These are phyloP conservation scores for Aspergillus cavernicola DNA, from an alignment of 495 filamentous ascomycete species.

Conservation along the genomic window DNA sequence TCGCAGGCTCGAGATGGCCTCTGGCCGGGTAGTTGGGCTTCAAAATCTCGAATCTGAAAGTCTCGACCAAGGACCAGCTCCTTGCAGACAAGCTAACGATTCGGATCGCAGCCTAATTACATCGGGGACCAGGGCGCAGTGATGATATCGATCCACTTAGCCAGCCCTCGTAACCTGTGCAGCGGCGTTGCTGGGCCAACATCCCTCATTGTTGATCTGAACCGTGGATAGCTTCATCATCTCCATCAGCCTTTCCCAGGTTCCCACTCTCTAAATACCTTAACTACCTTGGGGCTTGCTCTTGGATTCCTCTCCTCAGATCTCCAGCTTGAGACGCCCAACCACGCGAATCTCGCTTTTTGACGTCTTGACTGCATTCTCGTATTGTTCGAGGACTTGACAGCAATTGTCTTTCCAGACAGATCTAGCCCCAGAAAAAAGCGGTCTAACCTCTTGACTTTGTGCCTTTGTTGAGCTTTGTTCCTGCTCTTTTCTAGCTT, in stretches of 20 bases:
- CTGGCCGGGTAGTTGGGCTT: neutral
- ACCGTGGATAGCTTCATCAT: conserved; percentile 36
- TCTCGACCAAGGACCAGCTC: conserved; percentile 18
- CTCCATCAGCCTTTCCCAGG: conserved; percentile 27
- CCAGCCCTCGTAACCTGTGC: conserved; percentile 1
- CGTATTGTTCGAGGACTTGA: conserved; percentile 4
- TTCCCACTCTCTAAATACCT: conserved; percentile 31
- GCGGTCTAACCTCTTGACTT: conserved; percentile 14
- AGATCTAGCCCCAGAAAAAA: conserved; percentile 13
- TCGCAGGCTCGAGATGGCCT: conserved; percentile 18
- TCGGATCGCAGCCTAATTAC: conserved; percentile 19
- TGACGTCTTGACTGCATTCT: neutral
- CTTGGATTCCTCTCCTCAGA: conserved; percentile 16
- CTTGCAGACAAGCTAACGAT: conserved; percentile 18
- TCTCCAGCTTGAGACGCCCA: conserved; percentile 5
- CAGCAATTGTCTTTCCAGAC: neutral
- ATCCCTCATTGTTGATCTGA: conserved; percentile 42
- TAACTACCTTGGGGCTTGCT: conserved; percentile 27
- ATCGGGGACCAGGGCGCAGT: conserved; percentile 18
- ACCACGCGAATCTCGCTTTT: neutral
- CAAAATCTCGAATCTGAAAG: conserved; percentile 2
- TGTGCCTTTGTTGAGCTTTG: conserved; percentile 18
- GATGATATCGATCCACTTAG: conserved; percentile 18
- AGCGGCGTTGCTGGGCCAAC: conserved; percentile 42
- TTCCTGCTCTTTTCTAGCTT: conserved; percentile 15